Evolutionary conservation across 23 red algal genomes (phyloP).

Genomic region (Porphyridium purpureum): DNA sequence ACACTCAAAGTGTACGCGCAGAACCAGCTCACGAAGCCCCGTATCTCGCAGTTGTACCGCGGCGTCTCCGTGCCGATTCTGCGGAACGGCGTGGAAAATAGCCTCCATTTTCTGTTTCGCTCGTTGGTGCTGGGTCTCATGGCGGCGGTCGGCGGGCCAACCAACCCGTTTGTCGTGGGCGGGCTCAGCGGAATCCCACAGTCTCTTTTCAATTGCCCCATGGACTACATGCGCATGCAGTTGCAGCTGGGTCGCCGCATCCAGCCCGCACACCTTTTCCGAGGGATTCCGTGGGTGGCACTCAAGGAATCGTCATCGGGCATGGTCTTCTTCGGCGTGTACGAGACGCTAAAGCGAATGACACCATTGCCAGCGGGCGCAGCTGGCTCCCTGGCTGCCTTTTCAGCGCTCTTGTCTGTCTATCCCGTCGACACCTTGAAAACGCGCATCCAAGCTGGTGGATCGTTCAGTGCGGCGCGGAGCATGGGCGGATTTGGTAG

Average conservation of each 20-base stretch:
- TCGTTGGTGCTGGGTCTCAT: neutral
- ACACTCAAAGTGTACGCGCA: neutral
- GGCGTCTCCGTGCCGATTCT: neutral
- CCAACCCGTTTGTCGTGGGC: neutral
- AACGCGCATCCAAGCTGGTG: neutral
- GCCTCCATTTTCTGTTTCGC: neutral
- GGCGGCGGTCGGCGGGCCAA: neutral
- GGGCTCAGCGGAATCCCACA: neutral
- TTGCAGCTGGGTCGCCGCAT: neutral
- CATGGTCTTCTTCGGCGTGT: conserved; percentile 1
- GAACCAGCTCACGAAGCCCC: neutral
- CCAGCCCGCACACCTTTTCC: neutral
- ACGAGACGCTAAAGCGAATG: neutral
- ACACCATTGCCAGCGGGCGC: neutral
- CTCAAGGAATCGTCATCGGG: neutral
- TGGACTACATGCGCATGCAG: conserved; percentile 1
- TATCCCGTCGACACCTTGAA: conserved; percentile 1
- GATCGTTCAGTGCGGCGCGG: neutral
- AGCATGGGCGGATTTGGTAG: neutral
- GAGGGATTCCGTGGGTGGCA: neutral
- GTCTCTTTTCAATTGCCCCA: neutral
- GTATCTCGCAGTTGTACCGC: neutral
- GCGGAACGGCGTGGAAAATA: neutral
- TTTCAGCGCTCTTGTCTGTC: neutral
- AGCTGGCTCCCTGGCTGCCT: neutral